phyloP scores from a whole-genome alignment of 1,139 yeast genomes.

The Kodamaea anthophila region DNA sequence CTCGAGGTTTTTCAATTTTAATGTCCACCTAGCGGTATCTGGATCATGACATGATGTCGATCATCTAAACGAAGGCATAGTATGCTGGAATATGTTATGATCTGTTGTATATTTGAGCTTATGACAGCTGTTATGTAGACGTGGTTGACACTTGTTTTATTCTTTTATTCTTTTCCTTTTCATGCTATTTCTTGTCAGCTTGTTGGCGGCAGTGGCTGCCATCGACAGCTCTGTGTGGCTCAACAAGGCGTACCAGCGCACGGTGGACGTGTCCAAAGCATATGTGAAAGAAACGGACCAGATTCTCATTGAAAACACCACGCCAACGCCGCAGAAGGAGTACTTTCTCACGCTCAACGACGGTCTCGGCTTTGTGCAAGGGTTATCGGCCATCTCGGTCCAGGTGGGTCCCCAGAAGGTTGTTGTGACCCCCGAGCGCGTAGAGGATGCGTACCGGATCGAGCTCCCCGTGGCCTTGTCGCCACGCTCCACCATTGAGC shows the following conservation, averaged over 20 bases:
- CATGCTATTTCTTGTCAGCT: constrained; percentile 6
- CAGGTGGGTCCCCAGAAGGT: constrained; percentile 15
- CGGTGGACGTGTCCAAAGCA: constrained; percentile 59
- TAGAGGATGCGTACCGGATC: constrained; percentile 32
- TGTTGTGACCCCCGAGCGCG: constrained; percentile 21
- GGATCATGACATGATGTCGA: too few species aligned
- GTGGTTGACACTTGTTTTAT: not conserved
- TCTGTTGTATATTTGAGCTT: too few species aligned
- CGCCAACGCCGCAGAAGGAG: constrained; percentile 43
- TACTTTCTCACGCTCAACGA: constrained; percentile 54
- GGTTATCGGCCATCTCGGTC: constrained; percentile 46
- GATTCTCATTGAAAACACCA: constrained; percentile 56
- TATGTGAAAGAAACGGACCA: constrained; percentile 60
- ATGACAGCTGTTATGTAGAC: too few species aligned
- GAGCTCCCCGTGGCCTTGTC: constrained; percentile 60
- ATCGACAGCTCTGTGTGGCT: constrained; percentile 30
- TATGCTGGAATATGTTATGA: too few species aligned
- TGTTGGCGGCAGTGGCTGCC: constrained; percentile 6
- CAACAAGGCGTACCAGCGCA: constrained; percentile 39
- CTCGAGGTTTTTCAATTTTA: too few species aligned
- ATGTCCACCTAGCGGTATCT: too few species aligned
- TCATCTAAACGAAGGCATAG: too few species aligned
- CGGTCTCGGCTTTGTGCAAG: constrained; percentile 35
- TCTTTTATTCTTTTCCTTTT: constrained; percentile 4
- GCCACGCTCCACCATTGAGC: constrained; percentile 47